phyloP scores from a whole-genome alignment of 2,329 filamentous ascomycete genomes.

The Cytospora mali region DNA sequence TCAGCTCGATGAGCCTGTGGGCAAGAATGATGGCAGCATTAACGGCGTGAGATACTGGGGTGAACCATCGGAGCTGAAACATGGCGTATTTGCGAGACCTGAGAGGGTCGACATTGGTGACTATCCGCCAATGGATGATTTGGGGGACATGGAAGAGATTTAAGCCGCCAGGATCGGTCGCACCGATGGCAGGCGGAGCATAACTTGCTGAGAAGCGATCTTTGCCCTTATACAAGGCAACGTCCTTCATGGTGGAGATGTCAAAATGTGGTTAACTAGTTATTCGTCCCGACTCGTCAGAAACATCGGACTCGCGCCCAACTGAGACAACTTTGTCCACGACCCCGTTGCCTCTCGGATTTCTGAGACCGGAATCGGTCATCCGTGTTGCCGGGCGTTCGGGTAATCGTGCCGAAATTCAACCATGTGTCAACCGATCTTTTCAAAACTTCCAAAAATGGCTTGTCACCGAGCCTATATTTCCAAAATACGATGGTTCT shows the following conservation, averaged over 20 bases:
- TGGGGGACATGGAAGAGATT: slow-evolving; percentile 79
- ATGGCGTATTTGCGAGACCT: slow-evolving; percentile 77
- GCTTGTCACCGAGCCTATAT: neutral
- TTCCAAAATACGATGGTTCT: neutral
- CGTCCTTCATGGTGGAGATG: too few relatives aligned
- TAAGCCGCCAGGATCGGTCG: slow-evolving; percentile 38
- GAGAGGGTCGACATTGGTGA: slow-evolving; percentile 78
- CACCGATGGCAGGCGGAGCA: neutral
- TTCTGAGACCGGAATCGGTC: neutral
- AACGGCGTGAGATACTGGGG: slow-evolving; percentile 71
- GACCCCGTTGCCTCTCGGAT: slow-evolving; percentile 2
- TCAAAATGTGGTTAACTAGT: too few relatives aligned
- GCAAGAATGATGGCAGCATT: slow-evolving; percentile 76
- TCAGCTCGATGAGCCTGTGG: slow-evolving; percentile 75
- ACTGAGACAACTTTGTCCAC: slow-evolving; percentile 10
- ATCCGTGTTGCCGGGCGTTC: slow-evolving; percentile 5
- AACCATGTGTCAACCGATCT: slow-evolving; percentile 21
- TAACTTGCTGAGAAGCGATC: neutral
- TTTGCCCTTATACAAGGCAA: too few relatives aligned
- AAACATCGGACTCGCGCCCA: neutral
- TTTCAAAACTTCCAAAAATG: neutral
- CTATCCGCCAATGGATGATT: slow-evolving; percentile 69
- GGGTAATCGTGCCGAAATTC: slow-evolving; percentile 4
- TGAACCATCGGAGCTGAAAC: slow-evolving; percentile 63
- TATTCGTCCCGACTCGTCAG: slow-evolving; percentile 11